Percentiles rank a stretch among this genome's conserved stretches.
Conservation (phyloP, 1,284 basidiomycete species). For the Sanghuangporus baumii region DNA sequence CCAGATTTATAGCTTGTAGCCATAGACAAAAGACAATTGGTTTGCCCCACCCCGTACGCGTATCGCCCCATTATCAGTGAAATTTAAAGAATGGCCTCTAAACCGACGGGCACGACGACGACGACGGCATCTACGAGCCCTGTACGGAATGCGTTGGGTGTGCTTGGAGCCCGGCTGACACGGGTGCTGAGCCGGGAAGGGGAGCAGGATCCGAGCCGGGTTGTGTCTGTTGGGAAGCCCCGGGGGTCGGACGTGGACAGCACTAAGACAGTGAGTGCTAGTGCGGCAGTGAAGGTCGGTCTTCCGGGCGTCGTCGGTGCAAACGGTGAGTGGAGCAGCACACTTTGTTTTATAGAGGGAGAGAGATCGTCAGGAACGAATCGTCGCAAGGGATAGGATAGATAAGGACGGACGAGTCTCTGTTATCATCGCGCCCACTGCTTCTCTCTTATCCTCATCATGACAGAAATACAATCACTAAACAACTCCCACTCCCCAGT, state of each 20-base stretch:
- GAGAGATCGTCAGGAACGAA: background rate
- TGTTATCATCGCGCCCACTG: background rate
- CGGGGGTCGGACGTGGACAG: background rate
- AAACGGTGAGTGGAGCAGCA: too few relatives aligned
- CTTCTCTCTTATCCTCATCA: background rate
- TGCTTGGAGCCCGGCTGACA: slow-evolving; percentile 9
- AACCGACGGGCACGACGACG: background rate
- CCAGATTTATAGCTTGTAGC: background rate
- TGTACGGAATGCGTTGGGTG: background rate
- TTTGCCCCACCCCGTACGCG: too few relatives aligned
- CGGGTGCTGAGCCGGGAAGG: slow-evolving; percentile 9
- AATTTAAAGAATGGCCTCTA: too few relatives aligned
- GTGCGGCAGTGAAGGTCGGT: background rate
- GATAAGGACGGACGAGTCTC: background rate
- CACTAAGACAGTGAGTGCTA: too few relatives aligned
- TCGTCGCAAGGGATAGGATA: background rate
- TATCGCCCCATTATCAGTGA: too few relatives aligned
- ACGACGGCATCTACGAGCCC: background rate
- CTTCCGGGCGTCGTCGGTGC: background rate
- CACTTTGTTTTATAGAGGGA: background rate
- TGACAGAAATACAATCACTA: slow-evolving; percentile 1
- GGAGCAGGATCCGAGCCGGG: background rate
- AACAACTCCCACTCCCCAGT: slow-evolving; percentile 24
- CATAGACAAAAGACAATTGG: background rate
- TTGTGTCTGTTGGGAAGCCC: background rate